Conservation (phyloP, 345 rosid species). For the Gossypium bickii region DNA sequence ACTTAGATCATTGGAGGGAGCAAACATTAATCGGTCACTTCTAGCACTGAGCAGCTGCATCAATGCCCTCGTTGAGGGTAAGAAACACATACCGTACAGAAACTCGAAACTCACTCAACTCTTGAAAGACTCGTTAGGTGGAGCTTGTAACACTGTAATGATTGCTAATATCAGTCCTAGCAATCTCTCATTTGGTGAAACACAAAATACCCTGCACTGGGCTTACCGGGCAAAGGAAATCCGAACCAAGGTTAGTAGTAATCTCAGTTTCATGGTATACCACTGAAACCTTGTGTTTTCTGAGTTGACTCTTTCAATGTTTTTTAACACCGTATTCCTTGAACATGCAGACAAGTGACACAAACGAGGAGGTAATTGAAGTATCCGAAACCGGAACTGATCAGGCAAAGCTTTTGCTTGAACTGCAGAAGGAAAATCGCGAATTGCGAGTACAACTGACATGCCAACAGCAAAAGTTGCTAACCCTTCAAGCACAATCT, state of each 20-base stretch:
- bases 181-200: conserved; percentile 82
- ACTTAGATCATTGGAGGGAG: conserved; percentile 85
- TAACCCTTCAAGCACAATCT: conserved; percentile 62
- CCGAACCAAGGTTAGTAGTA: conserved; percentile 46
- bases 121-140: conserved; percentile 90
- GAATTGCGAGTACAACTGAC: conserved; percentile 73
- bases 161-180: conserved; percentile 92
- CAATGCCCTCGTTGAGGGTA: conserved; percentile 94
- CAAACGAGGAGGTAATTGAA: conserved; percentile 45
- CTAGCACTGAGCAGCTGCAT: conserved; percentile 93
- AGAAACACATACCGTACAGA: conserved; percentile 85
- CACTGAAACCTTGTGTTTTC: not conserved
- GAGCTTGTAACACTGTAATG: conserved; percentile 90
- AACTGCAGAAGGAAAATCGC: conserved; percentile 81
- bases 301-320: not conserved
- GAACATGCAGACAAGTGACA: conserved; percentile 41
- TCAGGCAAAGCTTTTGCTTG: conserved; percentile 67
- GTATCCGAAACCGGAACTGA: conserved; percentile 47
- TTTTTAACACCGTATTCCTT: not conserved
- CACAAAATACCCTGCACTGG: conserved; percentile 96
- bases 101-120: conserved; percentile 96
- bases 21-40: conserved; percentile 89
- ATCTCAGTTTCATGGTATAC: not conserved
- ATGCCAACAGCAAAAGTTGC: conserved; percentile 67
- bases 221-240: conserved; percentile 95